Conservation (phyloP, 2,329 filamentous ascomycete species). For the Fusarium bactridioides region DNA sequence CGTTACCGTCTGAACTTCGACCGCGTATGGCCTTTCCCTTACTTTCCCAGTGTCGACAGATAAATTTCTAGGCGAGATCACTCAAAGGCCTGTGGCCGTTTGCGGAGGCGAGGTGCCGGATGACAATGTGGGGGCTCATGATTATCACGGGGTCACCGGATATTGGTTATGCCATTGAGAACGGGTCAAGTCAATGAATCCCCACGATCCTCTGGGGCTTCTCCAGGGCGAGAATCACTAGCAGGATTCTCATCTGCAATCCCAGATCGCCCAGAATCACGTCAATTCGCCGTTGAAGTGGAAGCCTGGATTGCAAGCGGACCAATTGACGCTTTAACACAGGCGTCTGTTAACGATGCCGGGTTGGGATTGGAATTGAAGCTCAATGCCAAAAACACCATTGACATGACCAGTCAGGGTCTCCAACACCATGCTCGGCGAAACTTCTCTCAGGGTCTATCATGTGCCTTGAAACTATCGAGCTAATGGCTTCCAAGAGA, state of each 20-base stretch:
- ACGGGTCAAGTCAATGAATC: constrained; percentile 29
- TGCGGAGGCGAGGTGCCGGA: constrained; percentile 41
- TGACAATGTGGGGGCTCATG: constrained; percentile 39
- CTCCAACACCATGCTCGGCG: constrained; percentile 9
- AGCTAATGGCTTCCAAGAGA: constrained; percentile 13
- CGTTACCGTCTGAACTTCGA: constrained; percentile 32
- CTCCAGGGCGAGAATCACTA: constrained; percentile 23
- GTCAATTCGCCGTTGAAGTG: constrained; percentile 28
- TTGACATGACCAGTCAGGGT: constrained; percentile 1
- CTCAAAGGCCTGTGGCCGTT: constrained; percentile 33
- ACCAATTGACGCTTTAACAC: constrained; percentile 23
- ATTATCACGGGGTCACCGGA: constrained; percentile 38
- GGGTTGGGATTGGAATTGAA: constrained; percentile 23
- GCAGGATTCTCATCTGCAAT: constrained; percentile 33
- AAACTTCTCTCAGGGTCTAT: constrained; percentile 23
- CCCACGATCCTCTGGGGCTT: constrained; percentile 17
- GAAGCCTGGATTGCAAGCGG: constrained; percentile 27
- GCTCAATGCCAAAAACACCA: constrained; percentile 18
- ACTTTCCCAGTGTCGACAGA: constrained; percentile 12
- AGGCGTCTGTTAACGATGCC: constrained; percentile 11
- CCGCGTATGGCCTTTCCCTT: neutral
- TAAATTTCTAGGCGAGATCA: constrained; percentile 24
- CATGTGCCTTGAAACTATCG: constrained; percentile 25
- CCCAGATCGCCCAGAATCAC: constrained; percentile 25
- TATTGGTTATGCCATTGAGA: constrained; percentile 21